Evolutionary conservation across 345 rosid genomes (phyloP).

Genomic region (Tarenaya hassleriana): DNA sequence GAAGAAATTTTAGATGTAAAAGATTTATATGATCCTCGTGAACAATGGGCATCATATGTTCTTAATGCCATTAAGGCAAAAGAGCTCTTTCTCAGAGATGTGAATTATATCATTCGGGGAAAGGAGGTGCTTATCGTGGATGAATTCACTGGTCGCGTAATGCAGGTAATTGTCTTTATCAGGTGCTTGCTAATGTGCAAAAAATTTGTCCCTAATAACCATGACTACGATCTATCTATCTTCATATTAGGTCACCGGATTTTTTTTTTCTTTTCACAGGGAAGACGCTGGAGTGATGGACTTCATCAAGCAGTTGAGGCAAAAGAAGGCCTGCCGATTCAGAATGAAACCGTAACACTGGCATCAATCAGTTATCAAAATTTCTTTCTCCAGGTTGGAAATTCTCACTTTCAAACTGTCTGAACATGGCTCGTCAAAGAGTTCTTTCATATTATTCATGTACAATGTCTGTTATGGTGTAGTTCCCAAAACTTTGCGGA

Average conservation of each 20-base stretch:
- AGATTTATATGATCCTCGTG: slow-evolving; percentile 96
- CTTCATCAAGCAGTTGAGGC: slow-evolving; percentile 99
- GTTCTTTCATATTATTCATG: slow-evolving; percentile 12
- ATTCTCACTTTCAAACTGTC: slow-evolving; percentile 17
- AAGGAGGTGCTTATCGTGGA: slow-evolving; percentile 96
- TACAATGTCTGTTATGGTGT: slow-evolving; percentile 20
- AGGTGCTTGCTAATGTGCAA: slow-evolving; percentile 6
- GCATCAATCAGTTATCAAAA: slow-evolving; percentile 97
- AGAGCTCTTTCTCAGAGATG: slow-evolving; percentile 89
- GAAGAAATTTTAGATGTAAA: slow-evolving; percentile 86
- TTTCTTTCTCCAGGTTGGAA: slow-evolving; percentile 91
- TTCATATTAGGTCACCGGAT: slow-evolving; percentile 8
- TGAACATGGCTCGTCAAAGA: slow-evolving; percentile 13
- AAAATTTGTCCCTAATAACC: slow-evolving; percentile 1
- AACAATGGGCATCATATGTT: slow-evolving; percentile 90
- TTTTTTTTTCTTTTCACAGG: slow-evolving; percentile 38
- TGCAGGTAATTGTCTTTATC: slow-evolving; percentile 62
- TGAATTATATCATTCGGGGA: slow-evolving; percentile 85
- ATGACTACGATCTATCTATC: background rate
- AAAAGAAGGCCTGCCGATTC: slow-evolving; percentile 92
- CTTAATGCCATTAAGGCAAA: slow-evolving; percentile 95
- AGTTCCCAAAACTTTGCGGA: slow-evolving; percentile 98
- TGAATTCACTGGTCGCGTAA: slow-evolving; percentile 97
- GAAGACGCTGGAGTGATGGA: slow-evolving; percentile 99
- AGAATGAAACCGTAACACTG: slow-evolving; percentile 89